phyloP scores from a whole-genome alignment of 768 basidiomycete genomes.

The Mycena vitilis region DNA sequence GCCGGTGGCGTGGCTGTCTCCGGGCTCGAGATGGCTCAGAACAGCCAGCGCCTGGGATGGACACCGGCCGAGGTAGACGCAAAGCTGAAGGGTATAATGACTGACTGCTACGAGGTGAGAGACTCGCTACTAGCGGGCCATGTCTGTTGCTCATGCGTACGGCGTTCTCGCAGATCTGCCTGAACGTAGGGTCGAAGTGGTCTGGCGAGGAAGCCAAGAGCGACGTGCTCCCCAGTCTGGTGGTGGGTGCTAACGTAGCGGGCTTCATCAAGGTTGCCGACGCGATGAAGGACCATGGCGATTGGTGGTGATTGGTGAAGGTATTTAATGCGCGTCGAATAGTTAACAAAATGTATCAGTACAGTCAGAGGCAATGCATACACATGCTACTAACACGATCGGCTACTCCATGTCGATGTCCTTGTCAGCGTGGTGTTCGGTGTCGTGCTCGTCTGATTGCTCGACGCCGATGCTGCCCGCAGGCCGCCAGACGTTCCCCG shows the following conservation, averaged over 20 bases:
- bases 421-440: conserved; percentile 42
- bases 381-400: background rate
- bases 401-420: conserved; percentile 58
- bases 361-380: conserved; percentile 1
- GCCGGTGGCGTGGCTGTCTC: conserved; percentile 84
- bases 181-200: conserved; percentile 68
- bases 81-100: conserved; percentile 80
- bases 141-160: conserved; percentile 1
- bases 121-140: background rate
- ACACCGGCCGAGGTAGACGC: conserved; percentile 70
- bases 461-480: conserved; percentile 88
- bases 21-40: conserved; percentile 85
- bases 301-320: conserved; percentile 85
- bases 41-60: conserved; percentile 76
- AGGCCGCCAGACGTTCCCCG: conserved; percentile 86
- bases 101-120: conserved; percentile 64
- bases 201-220: conserved; percentile 56
- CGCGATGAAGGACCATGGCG: conserved; percentile 80
- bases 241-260: conserved; percentile 79
- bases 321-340: background rate
- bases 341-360: conserved; percentile 6
- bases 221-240: conserved; percentile 61
- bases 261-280: conserved; percentile 79
- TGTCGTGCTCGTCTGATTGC: conserved; percentile 61
- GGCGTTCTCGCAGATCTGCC: conserved; percentile 55